Conservation (phyloP, 1,139 yeast genomes). For the Pichia sp. region DNA sequence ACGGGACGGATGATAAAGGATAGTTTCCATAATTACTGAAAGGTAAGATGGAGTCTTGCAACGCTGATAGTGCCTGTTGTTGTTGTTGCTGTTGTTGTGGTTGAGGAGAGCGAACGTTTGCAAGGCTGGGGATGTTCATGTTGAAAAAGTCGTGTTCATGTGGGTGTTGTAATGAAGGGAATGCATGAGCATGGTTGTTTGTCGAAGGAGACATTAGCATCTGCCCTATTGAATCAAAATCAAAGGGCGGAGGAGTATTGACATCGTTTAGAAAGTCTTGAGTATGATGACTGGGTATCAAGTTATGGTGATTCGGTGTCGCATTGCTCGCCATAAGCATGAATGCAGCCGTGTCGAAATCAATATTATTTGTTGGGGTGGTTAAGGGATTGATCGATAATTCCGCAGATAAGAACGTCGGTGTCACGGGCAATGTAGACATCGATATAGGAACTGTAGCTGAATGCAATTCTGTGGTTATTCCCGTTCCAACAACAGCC, state of each 20-base stretch:
- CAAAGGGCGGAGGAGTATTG: slow-evolving; percentile 10
- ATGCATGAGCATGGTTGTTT: neutral
- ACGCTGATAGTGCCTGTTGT: too few species aligned
- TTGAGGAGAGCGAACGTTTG: too few species aligned
- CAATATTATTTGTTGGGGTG: too few species aligned
- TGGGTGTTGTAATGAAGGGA: neutral
- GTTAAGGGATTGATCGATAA: neutral
- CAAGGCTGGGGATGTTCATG: too few species aligned
- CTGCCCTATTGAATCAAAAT: slow-evolving; percentile 12
- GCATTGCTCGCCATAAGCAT: slow-evolving; percentile 9
- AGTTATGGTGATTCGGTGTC: too few species aligned
- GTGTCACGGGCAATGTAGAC: slow-evolving; percentile 7
- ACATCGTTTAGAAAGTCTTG: too few species aligned
- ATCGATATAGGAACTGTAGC: neutral
- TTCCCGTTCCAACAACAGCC: neutral
- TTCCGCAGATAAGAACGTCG: slow-evolving; percentile 5
- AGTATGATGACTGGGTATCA: too few species aligned
- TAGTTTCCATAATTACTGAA: too few species aligned
- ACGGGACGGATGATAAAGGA: too few species aligned
- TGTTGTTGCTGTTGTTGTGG: too few species aligned
- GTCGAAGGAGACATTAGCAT: slow-evolving; percentile 8
- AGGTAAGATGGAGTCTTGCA: too few species aligned
- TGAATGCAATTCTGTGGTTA: neutral
- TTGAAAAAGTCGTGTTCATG: too few species aligned
- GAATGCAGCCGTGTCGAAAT: slow-evolving; percentile 11